Percentiles rank a stretch among this genome's conserved stretches.
Evolutionary conservation across 2,329 filamentous ascomycete species (phyloP).

Genomic region (Pseudovirgaria hyperparasitica): DNA sequence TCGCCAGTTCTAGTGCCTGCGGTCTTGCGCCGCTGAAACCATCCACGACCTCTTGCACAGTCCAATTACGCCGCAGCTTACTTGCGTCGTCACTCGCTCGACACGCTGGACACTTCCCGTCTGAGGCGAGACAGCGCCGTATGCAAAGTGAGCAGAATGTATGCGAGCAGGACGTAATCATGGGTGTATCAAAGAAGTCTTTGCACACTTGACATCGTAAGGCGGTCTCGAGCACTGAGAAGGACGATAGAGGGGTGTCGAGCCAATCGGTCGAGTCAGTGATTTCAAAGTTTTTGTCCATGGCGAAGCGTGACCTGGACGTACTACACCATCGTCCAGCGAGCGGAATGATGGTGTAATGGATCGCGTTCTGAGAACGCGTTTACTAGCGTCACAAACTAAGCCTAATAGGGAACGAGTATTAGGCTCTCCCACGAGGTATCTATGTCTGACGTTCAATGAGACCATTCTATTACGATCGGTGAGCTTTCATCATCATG

Average conservation of each 20-base stretch:
- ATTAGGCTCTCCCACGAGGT: too few species aligned
- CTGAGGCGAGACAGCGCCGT: constrained; percentile 65
- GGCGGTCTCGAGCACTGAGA: constrained; percentile 65
- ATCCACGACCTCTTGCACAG: constrained; percentile 72
- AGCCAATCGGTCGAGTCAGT: constrained; percentile 82
- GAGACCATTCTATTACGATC: too few species aligned
- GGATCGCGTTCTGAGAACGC: too few species aligned
- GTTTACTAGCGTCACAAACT: too few species aligned
- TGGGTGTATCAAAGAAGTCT: constrained; percentile 88
- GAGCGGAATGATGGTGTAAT: too few species aligned
- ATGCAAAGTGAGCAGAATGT: constrained; percentile 97
- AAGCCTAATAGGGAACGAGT: too few species aligned
- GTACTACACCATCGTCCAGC: too few species aligned
- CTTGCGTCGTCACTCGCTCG: constrained; percentile 67
- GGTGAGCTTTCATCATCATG: too few species aligned
- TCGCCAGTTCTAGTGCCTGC: constrained; percentile 52
- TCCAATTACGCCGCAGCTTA: constrained; percentile 73
- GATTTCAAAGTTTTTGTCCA: constrained; percentile 31
- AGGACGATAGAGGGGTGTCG: constrained; percentile 50
- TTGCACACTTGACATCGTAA: constrained; percentile 96
- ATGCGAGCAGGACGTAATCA: constrained; percentile 89
- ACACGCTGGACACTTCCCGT: constrained; percentile 82
- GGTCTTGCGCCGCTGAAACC: constrained; percentile 57
- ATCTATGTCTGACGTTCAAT: too few species aligned
- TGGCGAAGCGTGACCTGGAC: constrained; percentile 8